A percentile compares a stretch with the other conserved stretches of the same genome.
These are phyloP conservation scores for Cercospora canescens DNA, from an alignment of 2,329 filamentous ascomycete genomes.

Conservation along the genomic window DNA sequence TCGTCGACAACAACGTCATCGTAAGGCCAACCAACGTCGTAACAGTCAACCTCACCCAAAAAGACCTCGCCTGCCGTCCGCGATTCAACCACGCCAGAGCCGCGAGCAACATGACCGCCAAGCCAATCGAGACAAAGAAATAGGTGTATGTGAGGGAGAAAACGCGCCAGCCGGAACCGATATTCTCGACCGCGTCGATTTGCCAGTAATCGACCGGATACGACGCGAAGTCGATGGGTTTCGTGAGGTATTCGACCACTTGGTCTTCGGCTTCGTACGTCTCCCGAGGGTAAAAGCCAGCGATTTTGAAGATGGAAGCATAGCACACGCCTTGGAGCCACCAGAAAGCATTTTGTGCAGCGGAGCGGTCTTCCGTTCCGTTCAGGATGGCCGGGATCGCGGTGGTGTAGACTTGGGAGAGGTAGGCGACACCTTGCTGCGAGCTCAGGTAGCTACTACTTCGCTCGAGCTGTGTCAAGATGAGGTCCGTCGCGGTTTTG, in stretches of 20 bases:
- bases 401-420: neutral
- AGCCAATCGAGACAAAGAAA: constrained; percentile 32
- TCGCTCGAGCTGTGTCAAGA: constrained; percentile 1
- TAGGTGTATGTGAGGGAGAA: constrained; percentile 32
- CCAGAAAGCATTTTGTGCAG: constrained; percentile 12
- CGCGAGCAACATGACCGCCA: constrained; percentile 32
- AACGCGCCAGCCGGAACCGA: constrained; percentile 8
- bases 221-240: constrained; percentile 6
- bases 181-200: neutral
- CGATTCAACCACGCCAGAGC: constrained; percentile 29
- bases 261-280: neutral
- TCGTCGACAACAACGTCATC: constrained; percentile 8
- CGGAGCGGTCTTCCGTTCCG: neutral
- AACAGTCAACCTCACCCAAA: constrained; percentile 31
- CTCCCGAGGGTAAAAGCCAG: constrained; percentile 13
- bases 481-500: constrained; percentile 5
- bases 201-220: constrained; percentile 5
- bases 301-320: constrained; percentile 19
- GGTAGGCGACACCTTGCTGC: constrained; percentile 4
- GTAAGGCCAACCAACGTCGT: constrained; percentile 10
- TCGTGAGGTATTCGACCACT: neutral
- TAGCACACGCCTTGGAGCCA: constrained; percentile 16
- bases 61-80: constrained; percentile 22
- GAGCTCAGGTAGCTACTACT: constrained; percentile 1
- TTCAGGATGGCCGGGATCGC: constrained; percentile 14